Conservation (phyloP, 257 asterid species). For the Ajuga chamaepitys region DNA sequence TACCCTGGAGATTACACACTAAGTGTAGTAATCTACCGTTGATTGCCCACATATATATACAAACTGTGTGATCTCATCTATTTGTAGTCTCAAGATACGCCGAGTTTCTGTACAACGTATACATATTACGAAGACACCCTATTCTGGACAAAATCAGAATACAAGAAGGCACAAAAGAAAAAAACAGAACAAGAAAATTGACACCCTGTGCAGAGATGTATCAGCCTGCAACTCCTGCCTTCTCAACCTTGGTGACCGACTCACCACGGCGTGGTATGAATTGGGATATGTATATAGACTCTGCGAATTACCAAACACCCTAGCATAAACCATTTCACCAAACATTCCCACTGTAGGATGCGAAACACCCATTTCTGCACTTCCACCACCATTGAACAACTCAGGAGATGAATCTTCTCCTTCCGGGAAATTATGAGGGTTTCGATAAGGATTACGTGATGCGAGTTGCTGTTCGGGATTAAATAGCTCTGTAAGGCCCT, state of each 20-base stretch:
- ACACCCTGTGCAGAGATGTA: constrained; percentile 55
- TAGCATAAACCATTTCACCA: constrained; percentile 72
- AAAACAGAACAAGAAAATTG: constrained; percentile 59
- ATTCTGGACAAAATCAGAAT: constrained; percentile 26
- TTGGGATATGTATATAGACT: constrained; percentile 48
- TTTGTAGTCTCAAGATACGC: background rate
- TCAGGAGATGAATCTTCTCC: constrained; percentile 16
- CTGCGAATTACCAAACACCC: constrained; percentile 66
- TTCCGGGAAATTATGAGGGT: constrained; percentile 6
- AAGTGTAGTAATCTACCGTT: no score
- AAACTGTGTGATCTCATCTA: background rate
- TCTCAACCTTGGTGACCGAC: constrained; percentile 50
- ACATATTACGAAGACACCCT: background rate
- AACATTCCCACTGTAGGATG: constrained; percentile 47
- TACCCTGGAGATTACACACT: no score
- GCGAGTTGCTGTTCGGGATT: constrained; percentile 24
- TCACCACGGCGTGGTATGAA: constrained; percentile 47
- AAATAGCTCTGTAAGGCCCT: constrained; percentile 23
- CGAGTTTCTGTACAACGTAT: constrained; percentile 12
- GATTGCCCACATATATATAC: no score
- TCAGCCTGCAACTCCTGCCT: constrained; percentile 61
- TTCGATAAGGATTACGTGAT: constrained; percentile 16
- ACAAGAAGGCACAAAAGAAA: constrained; percentile 51
- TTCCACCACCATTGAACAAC: constrained; percentile 17
- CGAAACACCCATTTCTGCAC: constrained; percentile 16